These are phyloP conservation scores for Hortaea sp. DNA, from an alignment of 2,329 filamentous ascomycete species.

Conservation along the genomic window DNA sequence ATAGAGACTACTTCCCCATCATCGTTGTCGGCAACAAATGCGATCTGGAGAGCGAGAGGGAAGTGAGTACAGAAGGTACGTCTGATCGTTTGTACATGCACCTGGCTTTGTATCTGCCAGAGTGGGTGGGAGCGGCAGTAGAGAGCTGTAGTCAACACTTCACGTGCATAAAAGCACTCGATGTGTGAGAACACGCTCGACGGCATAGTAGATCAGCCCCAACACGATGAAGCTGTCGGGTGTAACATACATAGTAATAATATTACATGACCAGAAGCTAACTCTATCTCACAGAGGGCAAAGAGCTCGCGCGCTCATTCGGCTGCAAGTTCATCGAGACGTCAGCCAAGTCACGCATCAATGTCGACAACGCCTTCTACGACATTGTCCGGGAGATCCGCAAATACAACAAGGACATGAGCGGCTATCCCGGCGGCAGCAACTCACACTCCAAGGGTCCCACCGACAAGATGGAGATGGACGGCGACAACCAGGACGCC, in stretches of 20 bases:
- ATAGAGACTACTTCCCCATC: conserved; percentile 99
- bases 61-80: conserved; percentile 85
- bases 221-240: too few relatives aligned
- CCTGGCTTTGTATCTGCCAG: too few relatives aligned
- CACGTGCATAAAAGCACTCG: too few relatives aligned
- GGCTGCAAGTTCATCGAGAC: conserved; percentile 99
- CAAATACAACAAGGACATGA: conserved; percentile 97
- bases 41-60: conserved; percentile 86
- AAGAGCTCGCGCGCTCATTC: conserved; percentile 74
- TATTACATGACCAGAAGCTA: too few relatives aligned
- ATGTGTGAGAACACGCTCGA: too few relatives aligned
- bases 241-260: too few relatives aligned
- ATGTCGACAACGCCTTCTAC: conserved; percentile 97
- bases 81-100: conserved; percentile 7
- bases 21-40: conserved; percentile 99
- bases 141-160: too few relatives aligned
- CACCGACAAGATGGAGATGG: conserved; percentile 66
- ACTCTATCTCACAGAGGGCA: conserved; percentile 58
- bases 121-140: too few relatives aligned
- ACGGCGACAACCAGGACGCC: conserved; percentile 51
- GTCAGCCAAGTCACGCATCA: conserved; percentile 94
- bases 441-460: conserved; percentile 35
- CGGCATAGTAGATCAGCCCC: too few relatives aligned
- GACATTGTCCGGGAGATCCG: conserved; percentile 96
- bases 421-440: conserved; percentile 64